Conservation (phyloP, 2,329 filamentous ascomycete genomes). For the Dothideomycetidae sp. region DNA sequence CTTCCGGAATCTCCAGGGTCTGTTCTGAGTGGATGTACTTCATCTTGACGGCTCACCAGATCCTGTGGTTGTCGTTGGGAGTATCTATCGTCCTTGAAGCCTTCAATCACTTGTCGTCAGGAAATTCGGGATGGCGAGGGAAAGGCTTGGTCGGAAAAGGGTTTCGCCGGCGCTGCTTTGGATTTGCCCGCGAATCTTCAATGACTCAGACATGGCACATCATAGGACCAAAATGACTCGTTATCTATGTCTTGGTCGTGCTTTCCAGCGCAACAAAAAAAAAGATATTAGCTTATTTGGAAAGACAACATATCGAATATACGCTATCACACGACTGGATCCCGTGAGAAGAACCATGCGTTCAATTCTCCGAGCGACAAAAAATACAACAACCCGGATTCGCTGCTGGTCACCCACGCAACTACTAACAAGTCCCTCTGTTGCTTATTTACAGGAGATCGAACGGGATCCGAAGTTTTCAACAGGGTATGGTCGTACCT, state of each 20-base stretch:
- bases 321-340: too few species aligned
- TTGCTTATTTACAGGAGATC: neutral
- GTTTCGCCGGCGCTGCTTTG: slow-evolving; percentile 1
- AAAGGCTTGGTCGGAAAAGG: slow-evolving; percentile 5
- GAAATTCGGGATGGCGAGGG: neutral
- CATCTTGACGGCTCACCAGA: slow-evolving; percentile 55
- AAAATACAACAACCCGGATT: neutral
- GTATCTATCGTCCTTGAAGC: neutral
- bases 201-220: too few species aligned
- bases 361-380: too few species aligned
- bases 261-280: too few species aligned
- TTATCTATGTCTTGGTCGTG: too few species aligned
- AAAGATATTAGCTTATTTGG: too few species aligned
- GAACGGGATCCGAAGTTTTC: neutral
- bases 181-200: neutral
- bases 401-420: neutral
- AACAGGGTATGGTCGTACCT: neutral
- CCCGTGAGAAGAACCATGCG: too few species aligned
- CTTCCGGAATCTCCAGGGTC: slow-evolving; percentile 86
- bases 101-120: slow-evolving; percentile 1
- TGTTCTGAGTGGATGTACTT: slow-evolving; percentile 99
- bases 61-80: slow-evolving; percentile 8
- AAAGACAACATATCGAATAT: too few species aligned
- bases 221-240: too few species aligned
- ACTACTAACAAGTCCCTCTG: neutral